Evolutionary conservation across 306 rosid species (phyloP).

Genomic region (Datisca glomerata): DNA sequence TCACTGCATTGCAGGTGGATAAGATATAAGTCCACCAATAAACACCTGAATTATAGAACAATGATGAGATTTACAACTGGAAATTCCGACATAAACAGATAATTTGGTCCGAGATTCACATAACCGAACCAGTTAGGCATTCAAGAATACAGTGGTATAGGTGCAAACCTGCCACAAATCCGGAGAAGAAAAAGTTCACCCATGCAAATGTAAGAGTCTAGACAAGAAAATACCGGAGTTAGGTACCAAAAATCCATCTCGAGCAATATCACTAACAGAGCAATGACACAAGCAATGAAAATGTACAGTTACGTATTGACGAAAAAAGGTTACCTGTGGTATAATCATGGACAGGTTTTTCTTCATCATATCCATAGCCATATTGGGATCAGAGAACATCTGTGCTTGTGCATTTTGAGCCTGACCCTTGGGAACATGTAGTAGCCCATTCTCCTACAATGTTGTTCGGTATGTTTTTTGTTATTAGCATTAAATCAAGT

Average conservation of each 20-base stretch:
- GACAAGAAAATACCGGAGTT: too few species aligned
- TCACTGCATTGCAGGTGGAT: too few species aligned
- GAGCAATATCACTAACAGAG: too few species aligned
- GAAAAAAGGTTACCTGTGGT: constrained; percentile 56
- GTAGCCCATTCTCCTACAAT: constrained; percentile 72
- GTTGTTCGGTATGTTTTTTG: too few species aligned
- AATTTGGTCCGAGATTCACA: constrained; percentile 1
- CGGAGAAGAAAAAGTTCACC: constrained; percentile 99
- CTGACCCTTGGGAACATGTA: constrained; percentile 92
- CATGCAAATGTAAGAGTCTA: constrained; percentile 99
- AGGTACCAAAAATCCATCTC: too few species aligned
- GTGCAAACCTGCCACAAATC: constrained; percentile 87
- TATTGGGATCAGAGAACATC: constrained; percentile 97
- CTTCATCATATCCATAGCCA: constrained; percentile 99
- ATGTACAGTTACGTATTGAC: not conserved
- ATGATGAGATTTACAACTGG: too few species aligned
- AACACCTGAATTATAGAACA: too few species aligned
- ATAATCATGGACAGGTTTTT: constrained; percentile 96
- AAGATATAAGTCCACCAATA: too few species aligned
- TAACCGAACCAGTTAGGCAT: not conserved
- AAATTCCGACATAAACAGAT: not conserved
- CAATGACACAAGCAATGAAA: not conserved
- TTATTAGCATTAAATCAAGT: not conserved
- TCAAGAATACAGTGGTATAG: not conserved
- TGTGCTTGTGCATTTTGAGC: constrained; percentile 84